Percentiles rank a stretch among this genome's conserved stretches.
phyloP scores from a whole-genome alignment of 75 land plant genomes.

The Ceratopteris richardii region DNA sequence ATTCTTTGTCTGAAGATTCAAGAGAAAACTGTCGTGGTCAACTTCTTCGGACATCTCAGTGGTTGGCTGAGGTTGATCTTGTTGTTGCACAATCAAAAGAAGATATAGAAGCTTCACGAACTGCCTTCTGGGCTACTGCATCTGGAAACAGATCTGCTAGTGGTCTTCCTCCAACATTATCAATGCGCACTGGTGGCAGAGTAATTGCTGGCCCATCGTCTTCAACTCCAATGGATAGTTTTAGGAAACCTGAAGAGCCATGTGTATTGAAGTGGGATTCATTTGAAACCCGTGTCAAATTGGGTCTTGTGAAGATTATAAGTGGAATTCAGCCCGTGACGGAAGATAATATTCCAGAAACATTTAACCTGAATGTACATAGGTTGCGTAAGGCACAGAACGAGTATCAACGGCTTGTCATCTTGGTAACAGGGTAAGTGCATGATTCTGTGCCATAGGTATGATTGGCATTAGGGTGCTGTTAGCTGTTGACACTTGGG shows the following conservation, averaged over 20 bases:
- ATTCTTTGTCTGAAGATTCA: constrained; percentile 28
- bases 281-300: constrained; percentile 40
- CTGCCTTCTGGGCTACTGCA: constrained; percentile 11
- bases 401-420: constrained; percentile 65
- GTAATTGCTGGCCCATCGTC: neutral
- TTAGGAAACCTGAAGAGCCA: constrained; percentile 13
- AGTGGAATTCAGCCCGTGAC: constrained; percentile 39
- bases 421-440: constrained; percentile 67
- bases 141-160: constrained; percentile 1
- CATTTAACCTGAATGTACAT: constrained; percentile 46
- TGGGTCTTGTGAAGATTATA: constrained; percentile 68
- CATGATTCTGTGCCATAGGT: too few species aligned
- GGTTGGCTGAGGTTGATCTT: constrained; percentile 35
- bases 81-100: constrained; percentile 43
- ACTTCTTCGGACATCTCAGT: constrained; percentile 45
- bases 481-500: too few species aligned
- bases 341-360: constrained; percentile 60
- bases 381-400: constrained; percentile 63
- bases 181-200: constrained; percentile 62
- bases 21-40: neutral
- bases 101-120: constrained; percentile 37
- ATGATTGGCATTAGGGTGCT: too few species aligned
- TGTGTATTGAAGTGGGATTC: constrained; percentile 47
- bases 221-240: neutral
- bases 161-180: constrained; percentile 23